Conservation (phyloP, 176 grass and related monocot genomes). For the Musa itinerans region DNA sequence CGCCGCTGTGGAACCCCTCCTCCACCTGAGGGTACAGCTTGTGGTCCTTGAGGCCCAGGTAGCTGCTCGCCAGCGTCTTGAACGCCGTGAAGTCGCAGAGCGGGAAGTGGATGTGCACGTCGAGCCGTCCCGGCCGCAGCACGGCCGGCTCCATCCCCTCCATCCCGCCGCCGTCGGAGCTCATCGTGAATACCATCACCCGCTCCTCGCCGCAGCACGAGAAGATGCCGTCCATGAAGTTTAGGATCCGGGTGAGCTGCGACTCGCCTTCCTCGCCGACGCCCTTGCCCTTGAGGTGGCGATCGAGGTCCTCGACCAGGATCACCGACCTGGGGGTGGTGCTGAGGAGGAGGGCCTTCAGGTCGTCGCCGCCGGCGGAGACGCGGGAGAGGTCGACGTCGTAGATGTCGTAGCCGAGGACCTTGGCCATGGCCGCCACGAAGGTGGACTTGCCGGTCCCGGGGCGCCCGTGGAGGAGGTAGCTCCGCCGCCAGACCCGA, state of each 20-base stretch:
- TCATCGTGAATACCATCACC: conserved; percentile 94
- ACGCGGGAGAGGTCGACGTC: conserved; percentile 62
- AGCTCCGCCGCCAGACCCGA: conserved; percentile 93
- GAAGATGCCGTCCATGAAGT: conserved; percentile 87
- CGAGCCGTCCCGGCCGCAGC: conserved; percentile 68
- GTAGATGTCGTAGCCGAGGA: conserved; percentile 85
- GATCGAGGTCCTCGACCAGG: conserved; percentile 93
- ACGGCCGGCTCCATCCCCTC: conserved; percentile 60
- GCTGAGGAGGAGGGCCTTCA: conserved; percentile 51
- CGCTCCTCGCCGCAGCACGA: conserved; percentile 85
- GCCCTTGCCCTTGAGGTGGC: conserved; percentile 36
- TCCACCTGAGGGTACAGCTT: conserved; percentile 93
- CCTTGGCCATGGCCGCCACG: conserved; percentile 78
- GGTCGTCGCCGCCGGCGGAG: conserved; percentile 36
- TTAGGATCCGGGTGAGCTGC: conserved; percentile 33
- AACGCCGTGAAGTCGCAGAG: conserved; percentile 84
- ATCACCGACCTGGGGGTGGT: conserved; percentile 74
- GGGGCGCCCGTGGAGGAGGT: conserved; percentile 66
- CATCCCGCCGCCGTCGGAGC: conserved; percentile 35
- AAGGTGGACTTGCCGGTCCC: conserved; percentile 93
- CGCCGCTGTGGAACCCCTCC: conserved; percentile 78
- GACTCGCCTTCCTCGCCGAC: conserved; percentile 26
- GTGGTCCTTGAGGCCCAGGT: conserved; percentile 89
- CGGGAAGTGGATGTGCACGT: conserved; percentile 87
- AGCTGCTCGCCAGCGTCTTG: conserved; percentile 80